phyloP scores from a whole-genome alignment of 768 basidiomycete genomes.

The Auricularia auricula-judae region DNA sequence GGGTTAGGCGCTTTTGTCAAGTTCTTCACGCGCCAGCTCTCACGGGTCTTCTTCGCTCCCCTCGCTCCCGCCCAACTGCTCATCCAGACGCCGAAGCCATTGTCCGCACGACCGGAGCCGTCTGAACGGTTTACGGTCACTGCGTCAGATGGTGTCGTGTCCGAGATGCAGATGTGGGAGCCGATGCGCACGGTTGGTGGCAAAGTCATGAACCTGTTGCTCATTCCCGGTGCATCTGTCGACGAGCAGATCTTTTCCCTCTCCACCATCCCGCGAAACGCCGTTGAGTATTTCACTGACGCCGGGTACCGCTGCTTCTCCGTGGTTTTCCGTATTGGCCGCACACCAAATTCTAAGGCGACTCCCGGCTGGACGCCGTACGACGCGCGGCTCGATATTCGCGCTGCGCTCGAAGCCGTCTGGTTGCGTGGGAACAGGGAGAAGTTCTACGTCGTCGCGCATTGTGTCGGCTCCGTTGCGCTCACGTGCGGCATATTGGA shows the following conservation, averaged over 20 bases:
- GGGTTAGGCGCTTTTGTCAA: background rate
- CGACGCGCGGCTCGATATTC: constrained; percentile 2
- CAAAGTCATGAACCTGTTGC: background rate
- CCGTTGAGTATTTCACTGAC: constrained; percentile 1
- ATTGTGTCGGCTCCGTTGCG: constrained; percentile 1
- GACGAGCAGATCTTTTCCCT: background rate
- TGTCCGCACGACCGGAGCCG: background rate
- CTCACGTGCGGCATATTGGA: constrained; percentile 1
- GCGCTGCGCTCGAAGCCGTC: background rate
- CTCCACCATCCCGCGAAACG: background rate
- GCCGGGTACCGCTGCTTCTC: constrained; percentile 1
- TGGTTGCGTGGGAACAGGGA: background rate
- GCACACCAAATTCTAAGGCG: background rate
- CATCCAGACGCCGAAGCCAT: background rate
- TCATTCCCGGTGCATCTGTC: background rate
- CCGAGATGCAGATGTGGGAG: background rate
- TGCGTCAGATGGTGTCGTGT: background rate
- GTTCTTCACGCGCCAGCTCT: background rate
- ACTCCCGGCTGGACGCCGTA: background rate
- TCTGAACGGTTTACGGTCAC: background rate
- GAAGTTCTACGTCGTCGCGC: background rate
- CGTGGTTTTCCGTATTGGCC: background rate
- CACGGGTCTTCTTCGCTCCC: background rate
- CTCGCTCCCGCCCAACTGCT: background rate
- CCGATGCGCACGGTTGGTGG: background rate